Evolutionary conservation across 1,284 basidiomycete species (phyloP), one percentile per base, ranked within the genome.

Genomic region (Boletus semigastroideus): DNA sequence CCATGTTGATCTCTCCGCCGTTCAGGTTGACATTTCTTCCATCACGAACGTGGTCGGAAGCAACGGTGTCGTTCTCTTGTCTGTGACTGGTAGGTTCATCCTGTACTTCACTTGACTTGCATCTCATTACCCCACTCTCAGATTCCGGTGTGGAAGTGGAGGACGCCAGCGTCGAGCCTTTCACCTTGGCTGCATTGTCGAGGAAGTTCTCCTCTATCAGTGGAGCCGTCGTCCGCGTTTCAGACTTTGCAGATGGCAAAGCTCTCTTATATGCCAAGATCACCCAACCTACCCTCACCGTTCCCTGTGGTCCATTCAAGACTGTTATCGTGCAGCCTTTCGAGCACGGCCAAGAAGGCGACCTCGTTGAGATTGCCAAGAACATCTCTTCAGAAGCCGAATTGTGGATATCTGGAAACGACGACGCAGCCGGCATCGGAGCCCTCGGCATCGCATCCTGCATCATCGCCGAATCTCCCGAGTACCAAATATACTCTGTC

Each of bases 361-460:
- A 64, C 11, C 55, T 68, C 5, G 25, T 67, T 7, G 61, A 66
- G 17, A 57, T 68, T 11, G 59, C 54, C 1, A 60, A 56, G 31
- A 58, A 64, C 44, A 49, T 65, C 14, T 54, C 63, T 25, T 57
- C 57, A 1, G 65, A 67, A 20, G 56, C 60, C 1, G 64, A 68
- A 16, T 22, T 66, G 2, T 66, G 64, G 64, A 58, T 66, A 40
- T 63, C 57, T 2, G 65, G 63, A 9, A 67, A 66, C 25, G 65
- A 66, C 40, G 59, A 68, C 19, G 56, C 64, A 5, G 65, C 50
- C 34, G 63, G 66, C 19, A 66, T 67, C 17, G 65, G 61, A 10
- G 64, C 64, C n/a, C 58, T 66, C 9, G 66, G 64, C 19, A 28
- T 68, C 20, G 65, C 61, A 7, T 65, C 65, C 0, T 66, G 66